A percentile compares a stretch with the other conserved stretches of the same genome.
Conservation (phyloP, 768 basidiomycete genomes). For the Amanita subjunquillea region DNA sequence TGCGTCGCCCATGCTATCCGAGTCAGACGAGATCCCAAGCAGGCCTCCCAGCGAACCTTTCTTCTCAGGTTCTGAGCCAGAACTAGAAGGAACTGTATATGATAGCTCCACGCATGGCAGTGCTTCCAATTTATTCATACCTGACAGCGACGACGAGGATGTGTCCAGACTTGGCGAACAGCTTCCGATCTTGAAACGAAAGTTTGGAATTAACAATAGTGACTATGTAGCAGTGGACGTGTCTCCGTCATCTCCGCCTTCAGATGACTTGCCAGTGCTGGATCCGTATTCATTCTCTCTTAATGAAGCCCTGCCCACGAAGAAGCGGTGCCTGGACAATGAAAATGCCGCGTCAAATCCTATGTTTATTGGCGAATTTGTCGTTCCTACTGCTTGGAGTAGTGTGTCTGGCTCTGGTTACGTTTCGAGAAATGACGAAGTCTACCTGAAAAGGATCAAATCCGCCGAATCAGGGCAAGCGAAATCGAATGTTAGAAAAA, state of each 20-base stretch:
- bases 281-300: not conserved
- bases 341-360: conserved; percentile 9
- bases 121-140: conserved; percentile 21
- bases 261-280: not conserved
- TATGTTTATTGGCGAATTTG: conserved; percentile 55
- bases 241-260: not conserved
- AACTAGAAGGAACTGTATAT: conserved; percentile 20
- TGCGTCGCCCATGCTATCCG: conserved; percentile 14
- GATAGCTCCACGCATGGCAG: conserved; percentile 3
- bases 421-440: conserved; percentile 49
- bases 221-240: conserved; percentile 1
- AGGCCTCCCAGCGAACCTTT: conserved; percentile 34
- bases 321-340: not conserved
- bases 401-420: conserved; percentile 68
- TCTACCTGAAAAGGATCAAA: conserved; percentile 47
- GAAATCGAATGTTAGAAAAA: conserved; percentile 24
- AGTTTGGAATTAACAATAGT: conserved; percentile 7
- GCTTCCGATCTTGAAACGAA: conserved; percentile 11
- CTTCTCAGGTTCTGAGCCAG: conserved; percentile 52
- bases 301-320: not conserved
- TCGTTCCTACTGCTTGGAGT: conserved; percentile 71
- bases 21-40: conserved; percentile 14
- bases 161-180: not conserved
- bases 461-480: conserved; percentile 22
- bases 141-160: conserved; percentile 25